Conservation (phyloP, 2,329 filamentous ascomycete genomes). For the Colletotrichum chlorophyti region DNA sequence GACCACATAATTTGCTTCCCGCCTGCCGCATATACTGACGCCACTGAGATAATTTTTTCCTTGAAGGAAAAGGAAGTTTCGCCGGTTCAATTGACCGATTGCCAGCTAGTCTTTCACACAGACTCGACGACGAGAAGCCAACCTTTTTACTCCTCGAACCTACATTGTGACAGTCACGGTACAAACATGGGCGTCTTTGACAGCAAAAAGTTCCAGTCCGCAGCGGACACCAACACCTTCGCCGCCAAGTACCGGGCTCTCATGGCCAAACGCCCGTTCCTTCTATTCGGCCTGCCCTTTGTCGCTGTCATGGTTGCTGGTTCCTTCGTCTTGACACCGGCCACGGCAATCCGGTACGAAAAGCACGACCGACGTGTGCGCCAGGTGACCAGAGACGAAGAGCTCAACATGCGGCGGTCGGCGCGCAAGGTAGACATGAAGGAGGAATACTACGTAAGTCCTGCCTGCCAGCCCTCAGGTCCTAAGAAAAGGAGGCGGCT, state of each 20-base stretch:
- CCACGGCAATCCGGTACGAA: slow-evolving; percentile 93
- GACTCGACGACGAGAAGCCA: background rate
- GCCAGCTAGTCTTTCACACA: too few relatives aligned
- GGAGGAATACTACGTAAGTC: slow-evolving; percentile 85
- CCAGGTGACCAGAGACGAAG: slow-evolving; percentile 85
- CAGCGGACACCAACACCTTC: slow-evolving; percentile 71
- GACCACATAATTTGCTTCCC: slow-evolving; percentile 5
- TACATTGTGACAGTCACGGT: slow-evolving; percentile 11
- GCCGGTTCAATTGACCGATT: too few relatives aligned
- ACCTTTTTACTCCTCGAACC: background rate
- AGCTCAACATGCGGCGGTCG: slow-evolving; percentile 77
- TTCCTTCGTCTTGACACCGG: slow-evolving; percentile 93
- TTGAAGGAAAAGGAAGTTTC: too few relatives aligned
- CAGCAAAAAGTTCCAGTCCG: slow-evolving; percentile 73
- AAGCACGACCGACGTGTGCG: slow-evolving; percentile 88
- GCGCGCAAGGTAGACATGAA: slow-evolving; percentile 78
- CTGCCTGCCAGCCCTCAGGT: background rate
- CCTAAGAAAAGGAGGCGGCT: background rate
- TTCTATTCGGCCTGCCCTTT: slow-evolving; percentile 94
- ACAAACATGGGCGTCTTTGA: slow-evolving; percentile 68
- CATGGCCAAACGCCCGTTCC: slow-evolving; percentile 82
- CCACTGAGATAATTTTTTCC: too few relatives aligned
- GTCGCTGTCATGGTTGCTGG: slow-evolving; percentile 87
- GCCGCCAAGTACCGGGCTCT: slow-evolving; percentile 78
- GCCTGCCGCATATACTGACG: background rate